These are phyloP conservation scores for Backusella tarrabulga DNA, from an alignment of 192 early-diverging fungal species.

Conservation along the genomic window DNA sequence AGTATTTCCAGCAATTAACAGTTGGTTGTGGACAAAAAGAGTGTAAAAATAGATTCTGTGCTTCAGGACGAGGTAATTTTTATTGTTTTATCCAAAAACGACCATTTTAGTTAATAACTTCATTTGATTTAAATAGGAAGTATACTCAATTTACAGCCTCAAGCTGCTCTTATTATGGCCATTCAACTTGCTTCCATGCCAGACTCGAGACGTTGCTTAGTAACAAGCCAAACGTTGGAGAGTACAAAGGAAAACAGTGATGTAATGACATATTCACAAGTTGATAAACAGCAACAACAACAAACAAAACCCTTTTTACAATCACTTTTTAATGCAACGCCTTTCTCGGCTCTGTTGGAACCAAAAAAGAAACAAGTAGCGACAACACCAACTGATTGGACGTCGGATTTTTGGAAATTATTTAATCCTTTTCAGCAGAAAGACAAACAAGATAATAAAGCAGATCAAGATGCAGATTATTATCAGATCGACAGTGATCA, in stretches of 20 bases:
- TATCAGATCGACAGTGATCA: conserved; percentile 16
- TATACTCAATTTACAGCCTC: conserved; percentile 17
- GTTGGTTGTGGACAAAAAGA: conserved; percentile 7
- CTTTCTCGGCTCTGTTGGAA: background rate
- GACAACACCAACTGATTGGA: conserved; percentile 8
- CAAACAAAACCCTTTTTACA: conserved; percentile 9
- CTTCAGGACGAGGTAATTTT: conserved; percentile 12
- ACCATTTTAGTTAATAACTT: background rate
- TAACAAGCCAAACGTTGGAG: background rate
- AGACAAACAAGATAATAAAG: background rate
- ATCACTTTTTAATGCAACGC: conserved; percentile 6
- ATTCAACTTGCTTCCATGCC: conserved; percentile 14
- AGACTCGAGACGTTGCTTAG: background rate
- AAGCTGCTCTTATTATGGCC: conserved; percentile 20
- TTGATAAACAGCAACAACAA: background rate
- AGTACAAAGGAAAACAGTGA: background rate
- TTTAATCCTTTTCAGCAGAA: background rate
- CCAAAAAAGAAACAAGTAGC: conserved; percentile 2
- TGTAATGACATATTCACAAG: background rate
- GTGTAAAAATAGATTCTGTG: conserved; percentile 17
- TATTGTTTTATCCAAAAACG: background rate
- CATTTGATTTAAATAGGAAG: background rate
- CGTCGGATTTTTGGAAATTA: conserved; percentile 15
- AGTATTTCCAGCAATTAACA: conserved; percentile 16
- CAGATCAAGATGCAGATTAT: background rate